Conservation (phyloP, 2,329 filamentous ascomycete species). For the Pleoardoris graminearum region DNA sequence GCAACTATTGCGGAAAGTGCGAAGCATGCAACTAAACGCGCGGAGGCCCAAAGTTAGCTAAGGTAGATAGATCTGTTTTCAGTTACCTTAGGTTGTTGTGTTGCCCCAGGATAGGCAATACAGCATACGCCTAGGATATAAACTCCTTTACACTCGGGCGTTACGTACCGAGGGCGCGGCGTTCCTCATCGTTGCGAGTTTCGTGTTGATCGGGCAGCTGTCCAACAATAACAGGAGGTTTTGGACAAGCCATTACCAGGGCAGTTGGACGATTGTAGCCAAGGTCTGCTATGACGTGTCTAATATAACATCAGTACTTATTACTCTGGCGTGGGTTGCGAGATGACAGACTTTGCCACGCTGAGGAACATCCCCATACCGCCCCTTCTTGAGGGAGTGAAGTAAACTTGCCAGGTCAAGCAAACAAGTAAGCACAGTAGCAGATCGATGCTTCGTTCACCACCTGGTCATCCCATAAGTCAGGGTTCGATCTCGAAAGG, state of each 20-base stretch:
- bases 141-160: no score
- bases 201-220: constrained; percentile 22
- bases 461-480: background rate
- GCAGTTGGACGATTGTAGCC: constrained; percentile 10
- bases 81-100: no score
- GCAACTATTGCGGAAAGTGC: constrained; percentile 42
- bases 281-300: constrained; percentile 14
- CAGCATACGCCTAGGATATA: no score
- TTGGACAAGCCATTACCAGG: constrained; percentile 10
- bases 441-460: constrained; percentile 19
- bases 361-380: constrained; percentile 13
- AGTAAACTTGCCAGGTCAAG: constrained; percentile 19
- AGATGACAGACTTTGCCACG: constrained; percentile 7
- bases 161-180: constrained; percentile 54
- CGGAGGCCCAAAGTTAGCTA: no score
- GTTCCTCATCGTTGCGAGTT: constrained; percentile 52
- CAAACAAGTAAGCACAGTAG: constrained; percentile 18
- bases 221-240: constrained; percentile 6
- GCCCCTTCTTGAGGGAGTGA: constrained; percentile 9
- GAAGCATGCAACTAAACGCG: constrained; percentile 55
- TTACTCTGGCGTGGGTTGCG: no score
- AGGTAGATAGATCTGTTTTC: no score
- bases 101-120: no score
- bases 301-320: background rate
- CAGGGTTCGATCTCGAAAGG: background rate